These are phyloP conservation scores for Fimicolochytrium jonesii DNA, from an alignment of 192 early-diverging fungal species.

Conservation along the genomic window DNA sequence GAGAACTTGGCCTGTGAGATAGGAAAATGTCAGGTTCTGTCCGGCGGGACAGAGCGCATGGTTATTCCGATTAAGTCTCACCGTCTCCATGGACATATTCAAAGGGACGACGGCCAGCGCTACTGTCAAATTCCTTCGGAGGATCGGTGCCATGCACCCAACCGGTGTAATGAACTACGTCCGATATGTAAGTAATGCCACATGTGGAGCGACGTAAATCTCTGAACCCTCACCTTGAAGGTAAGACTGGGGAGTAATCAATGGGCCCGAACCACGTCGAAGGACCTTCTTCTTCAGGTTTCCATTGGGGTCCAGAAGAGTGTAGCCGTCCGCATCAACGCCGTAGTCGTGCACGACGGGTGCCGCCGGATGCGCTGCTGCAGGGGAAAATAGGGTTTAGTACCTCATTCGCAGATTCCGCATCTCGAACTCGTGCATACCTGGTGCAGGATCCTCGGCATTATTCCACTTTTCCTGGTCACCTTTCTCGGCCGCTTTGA, in stretches of 20 bases:
- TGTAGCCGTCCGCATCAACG: conserved; percentile 1
- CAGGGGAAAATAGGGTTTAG: not conserved
- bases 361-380: not conserved
- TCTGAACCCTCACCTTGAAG: conserved; percentile 11
- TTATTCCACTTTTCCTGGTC: no score
- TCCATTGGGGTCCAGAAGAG: not conserved
- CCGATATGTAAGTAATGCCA: no score
- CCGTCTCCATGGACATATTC: conserved; percentile 51
- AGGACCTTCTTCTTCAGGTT: conserved; percentile 19
- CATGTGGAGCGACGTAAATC: no score
- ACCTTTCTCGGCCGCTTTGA: no score
- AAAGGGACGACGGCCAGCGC: conserved; percentile 46
- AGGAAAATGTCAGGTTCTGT: no score
- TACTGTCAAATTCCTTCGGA: conserved; percentile 34
- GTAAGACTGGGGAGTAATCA: not conserved
- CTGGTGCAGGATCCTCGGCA: not conserved
- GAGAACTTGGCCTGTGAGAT: conserved; percentile 47
- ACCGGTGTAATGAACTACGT: conserved; percentile 45
- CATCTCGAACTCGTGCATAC: no score
- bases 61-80: not conserved
- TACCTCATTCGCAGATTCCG: not conserved
- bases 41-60: no score
- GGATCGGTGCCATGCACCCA: conserved; percentile 20
- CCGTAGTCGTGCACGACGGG: no score
- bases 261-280: not conserved